Base-by-base conservation (phyloP, 116 monocot genomes). In the Papilionanthe hybrid region DNA sequence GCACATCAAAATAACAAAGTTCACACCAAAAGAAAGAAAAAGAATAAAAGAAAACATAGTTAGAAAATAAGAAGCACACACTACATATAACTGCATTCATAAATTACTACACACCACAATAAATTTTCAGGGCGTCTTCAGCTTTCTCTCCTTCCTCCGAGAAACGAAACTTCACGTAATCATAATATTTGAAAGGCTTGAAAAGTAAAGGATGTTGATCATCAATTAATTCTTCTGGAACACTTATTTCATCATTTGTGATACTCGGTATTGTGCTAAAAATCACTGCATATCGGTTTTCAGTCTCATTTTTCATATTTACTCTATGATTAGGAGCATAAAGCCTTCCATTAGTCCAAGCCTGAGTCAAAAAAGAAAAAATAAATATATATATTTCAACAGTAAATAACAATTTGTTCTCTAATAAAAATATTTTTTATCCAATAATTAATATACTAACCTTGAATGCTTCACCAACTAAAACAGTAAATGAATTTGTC, bases 381-480 rank as follows among this genome's bases (percentile, higher is more conserved):
- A n/a, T n/a, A 68, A 68, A 30, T 20, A 30, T 1, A 58, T 2
- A 22, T 22, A 48, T 48, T 10, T 10, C 7, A 48, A 9, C 7
- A 48, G 8, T 48, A 48, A n/a, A n/a, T n/a, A 48, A 48, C 48
- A 48, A 48, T 49, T 49, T 49, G 49, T 49, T 49, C 49, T 2
- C 13, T 12, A 9, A 11, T 49, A 9, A 11, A 11, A 49, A 49
- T 49, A 49, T 0, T 13, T 49, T 1, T 49, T 49, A 49, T 49
- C 10, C 49, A 49, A 49, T 11, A 49, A n/a, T n/a, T n/a, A 49
- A 49, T 49, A 49, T 68, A 32, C 32, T 29, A 28, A 72, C 72
- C 72, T 17, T 72, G 72, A 72, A 72, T 72, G 42, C 42, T 72
- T 72, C 72, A 6, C 43, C 72, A 5, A 42, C 5, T n/a, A 72